Conservation (phyloP, 441 rosid genomes). For the Cnidoscolus chayamansa region DNA sequence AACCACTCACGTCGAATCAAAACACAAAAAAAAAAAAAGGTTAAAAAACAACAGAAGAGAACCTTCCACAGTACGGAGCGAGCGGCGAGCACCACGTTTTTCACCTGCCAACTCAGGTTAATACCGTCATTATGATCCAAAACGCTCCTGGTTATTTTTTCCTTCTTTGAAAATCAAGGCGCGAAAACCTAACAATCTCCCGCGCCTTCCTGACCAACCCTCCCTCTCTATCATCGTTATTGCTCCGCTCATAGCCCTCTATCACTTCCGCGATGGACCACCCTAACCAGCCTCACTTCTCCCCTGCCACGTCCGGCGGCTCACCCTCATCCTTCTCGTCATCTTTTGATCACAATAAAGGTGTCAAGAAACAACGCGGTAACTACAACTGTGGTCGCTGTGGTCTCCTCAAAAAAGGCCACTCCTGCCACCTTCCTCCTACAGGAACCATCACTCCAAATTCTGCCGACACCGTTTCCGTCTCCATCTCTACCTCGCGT, state of each 20-base stretch:
- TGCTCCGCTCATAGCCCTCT: neutral
- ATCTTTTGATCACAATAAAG: conserved; percentile 41
- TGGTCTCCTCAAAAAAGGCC: conserved; percentile 93
- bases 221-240: conserved; percentile 2
- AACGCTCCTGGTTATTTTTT: neutral
- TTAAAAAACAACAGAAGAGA: too few species aligned
- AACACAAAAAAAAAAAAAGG: too few species aligned
- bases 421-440: conserved; percentile 45
- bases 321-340: conserved; percentile 27
- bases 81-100: too few species aligned
- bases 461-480: conserved; percentile 50
- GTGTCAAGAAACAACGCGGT: conserved; percentile 57
- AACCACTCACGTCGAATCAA: too few species aligned
- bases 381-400: conserved; percentile 92
- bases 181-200: conserved; percentile 59
- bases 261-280: conserved; percentile 15
- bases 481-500: conserved; percentile 33
- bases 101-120: neutral
- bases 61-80: neutral
- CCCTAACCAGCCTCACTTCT: conserved; percentile 40
- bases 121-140: conserved; percentile 7
- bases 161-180: conserved; percentile 39
- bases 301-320: conserved; percentile 43
- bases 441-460: conserved; percentile 28
- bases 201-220: conserved; percentile 32